These are phyloP conservation scores for Diddensiella transvaalensis DNA, from an alignment of 805 yeast species.

Conservation along the genomic window DNA sequence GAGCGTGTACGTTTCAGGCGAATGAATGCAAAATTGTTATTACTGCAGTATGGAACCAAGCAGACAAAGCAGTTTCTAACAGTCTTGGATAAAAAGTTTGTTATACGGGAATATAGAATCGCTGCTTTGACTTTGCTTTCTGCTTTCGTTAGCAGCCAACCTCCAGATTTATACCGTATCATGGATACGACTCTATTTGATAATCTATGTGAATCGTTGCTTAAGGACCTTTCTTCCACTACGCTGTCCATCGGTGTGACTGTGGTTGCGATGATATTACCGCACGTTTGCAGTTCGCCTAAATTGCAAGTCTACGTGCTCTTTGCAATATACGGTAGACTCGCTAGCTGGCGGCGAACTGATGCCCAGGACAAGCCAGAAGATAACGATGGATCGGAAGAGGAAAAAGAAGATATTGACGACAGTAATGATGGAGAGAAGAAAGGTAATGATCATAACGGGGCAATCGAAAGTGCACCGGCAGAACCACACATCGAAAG, in stretches of 20 bases:
- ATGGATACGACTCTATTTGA: slow-evolving; percentile 37
- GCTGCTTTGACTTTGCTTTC: slow-evolving; percentile 39
- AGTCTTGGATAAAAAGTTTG: slow-evolving; percentile 38
- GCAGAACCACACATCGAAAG: slow-evolving; percentile 14
- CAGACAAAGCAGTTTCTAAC: slow-evolving; percentile 38
- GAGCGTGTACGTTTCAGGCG: slow-evolving; percentile 51
- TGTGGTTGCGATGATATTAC: slow-evolving; percentile 42
- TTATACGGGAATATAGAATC: slow-evolving; percentile 36
- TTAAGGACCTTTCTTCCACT: slow-evolving; percentile 41
- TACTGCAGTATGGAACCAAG: slow-evolving; percentile 43
- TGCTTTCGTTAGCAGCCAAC: slow-evolving; percentile 36
- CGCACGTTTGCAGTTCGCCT: slow-evolving; percentile 41
- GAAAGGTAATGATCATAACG: slow-evolving; percentile 4
- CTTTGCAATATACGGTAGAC: slow-evolving; percentile 43
- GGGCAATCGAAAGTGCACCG: background rate
- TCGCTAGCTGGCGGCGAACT: slow-evolving; percentile 38
- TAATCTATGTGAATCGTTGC: slow-evolving; percentile 38
- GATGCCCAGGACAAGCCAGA: slow-evolving; percentile 1
- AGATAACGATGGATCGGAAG: slow-evolving; percentile 8
- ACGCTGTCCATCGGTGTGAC: slow-evolving; percentile 39
- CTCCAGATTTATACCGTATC: slow-evolving; percentile 33
- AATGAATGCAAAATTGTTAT: slow-evolving; percentile 40
- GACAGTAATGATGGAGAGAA: slow-evolving; percentile 8
- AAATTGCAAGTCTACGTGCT: slow-evolving; percentile 38
- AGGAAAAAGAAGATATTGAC: slow-evolving; percentile 14